Base-by-base conservation (phyloP, 2,329 filamentous ascomycete genomes). In the Nemania abortiva region DNA sequence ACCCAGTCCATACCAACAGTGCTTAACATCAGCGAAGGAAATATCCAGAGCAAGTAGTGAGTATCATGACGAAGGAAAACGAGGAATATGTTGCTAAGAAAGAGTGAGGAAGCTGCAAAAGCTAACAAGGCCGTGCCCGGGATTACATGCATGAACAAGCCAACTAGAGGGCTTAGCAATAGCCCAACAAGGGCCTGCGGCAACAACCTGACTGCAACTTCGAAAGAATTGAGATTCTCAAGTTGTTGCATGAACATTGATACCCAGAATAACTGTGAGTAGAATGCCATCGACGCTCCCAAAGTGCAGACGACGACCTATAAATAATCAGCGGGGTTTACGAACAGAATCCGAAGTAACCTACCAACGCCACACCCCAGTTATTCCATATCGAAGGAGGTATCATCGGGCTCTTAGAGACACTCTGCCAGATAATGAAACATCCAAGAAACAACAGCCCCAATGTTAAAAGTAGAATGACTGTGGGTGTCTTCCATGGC, bases 1-100 rank as follows among this genome's bases (percentile, higher is more conserved):
- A 72, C 74, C 78, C 77, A 80, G 69, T 80, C 78, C 74, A 79
- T 78, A 42, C 78, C 76, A 56, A 80, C 59, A 7, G 78, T 78
- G 50, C 77, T 78, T 53, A 79, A 64, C 63, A 79, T 72, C 13
- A 80, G 57, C 4, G 77, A 77, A 9, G 78, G 78, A 22, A 79
- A 76, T 65, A 79, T 75, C 73, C 75, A 78, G 27, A 73, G 61
- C 47, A 79, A 73, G 56, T 80, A 79, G 55, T 77, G 73, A 29
- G 70, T 75, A 37, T 72, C 71, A 34, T 74, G 70, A 9, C 69
- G 72, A 45, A 79, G 64, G 56, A 80, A 80, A 20, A 79, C 49
- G 37, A 80, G 74, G 29, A 79, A 74, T 13, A 77, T 62, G 55
- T 79, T 78, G 67, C 77, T 77, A 15, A 70, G 42, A 22, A 76